Evolutionary conservation across 495 filamentous ascomycete species (phyloP), one percentile per base, ranked within the genome.

Genomic region (Penicillium samsonianum): DNA sequence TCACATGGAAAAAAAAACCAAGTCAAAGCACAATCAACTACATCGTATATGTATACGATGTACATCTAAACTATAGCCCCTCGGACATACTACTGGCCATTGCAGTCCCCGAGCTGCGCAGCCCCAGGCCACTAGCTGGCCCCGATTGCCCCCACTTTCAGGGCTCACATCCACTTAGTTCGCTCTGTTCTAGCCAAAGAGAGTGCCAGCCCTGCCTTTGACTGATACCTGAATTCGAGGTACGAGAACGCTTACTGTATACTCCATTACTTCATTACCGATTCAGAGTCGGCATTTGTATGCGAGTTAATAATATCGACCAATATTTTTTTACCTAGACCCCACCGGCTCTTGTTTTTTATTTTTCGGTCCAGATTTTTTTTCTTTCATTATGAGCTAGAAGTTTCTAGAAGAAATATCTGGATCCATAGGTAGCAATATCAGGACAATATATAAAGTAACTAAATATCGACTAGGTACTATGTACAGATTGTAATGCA

Each of bases 81-180:
- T 53, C 37, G 8, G 23, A 28, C 25, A 17, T 43, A 16, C 31
- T 17, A 45, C 12, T 42, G 45, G 41, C 50, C 58, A 55, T 50
- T 55, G 59, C 55, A 66, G 58, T 49, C 61, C 35, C 58, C 59
- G 57, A 64, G 61, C 64, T 67, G 64, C 67, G 61, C 60, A 63
- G 46, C 44, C 60, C 57, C 50, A 57, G 59, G 53, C 50, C 35
- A 50, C 48, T 52, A 52, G 35, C 22, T 19, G 25, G 9, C 50
- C 48, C 45, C 33, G 49, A 55, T 25, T 17, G 28, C 33, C 53
- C 64, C 67, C 67, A 69, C 67, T 63, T 69, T 67, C 67, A 69
- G 64, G 67, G 67, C 67, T 69, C 62, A 58, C 54, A 62, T 60
- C 64, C 66, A 69, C 66, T 62, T 64, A 61, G 66, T 69, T 67